phyloP scores from a whole-genome alignment of 352 stramenopile genomes.

The Phytophthora crassamura region DNA sequence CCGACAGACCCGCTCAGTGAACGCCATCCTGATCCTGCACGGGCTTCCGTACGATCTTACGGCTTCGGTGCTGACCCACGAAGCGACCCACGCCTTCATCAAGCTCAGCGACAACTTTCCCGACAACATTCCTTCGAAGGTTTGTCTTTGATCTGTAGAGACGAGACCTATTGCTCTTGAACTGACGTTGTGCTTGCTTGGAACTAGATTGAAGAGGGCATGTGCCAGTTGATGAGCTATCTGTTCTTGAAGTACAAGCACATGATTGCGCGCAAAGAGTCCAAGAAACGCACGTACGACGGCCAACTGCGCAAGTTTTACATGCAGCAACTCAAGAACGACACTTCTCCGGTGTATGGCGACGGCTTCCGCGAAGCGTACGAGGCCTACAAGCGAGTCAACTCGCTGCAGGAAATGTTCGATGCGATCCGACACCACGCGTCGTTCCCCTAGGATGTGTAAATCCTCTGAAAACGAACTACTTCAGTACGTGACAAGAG shows the following conservation, averaged over 20 bases:
- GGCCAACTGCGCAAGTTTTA: constrained; percentile 65
- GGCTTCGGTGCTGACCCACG: constrained; percentile 72
- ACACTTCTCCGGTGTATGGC: constrained; percentile 67
- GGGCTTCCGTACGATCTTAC: constrained; percentile 80
- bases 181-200: constrained; percentile 15
- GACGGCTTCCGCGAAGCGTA: constrained; percentile 72
- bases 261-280: constrained; percentile 47
- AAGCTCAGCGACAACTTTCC: constrained; percentile 77
- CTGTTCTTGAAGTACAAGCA: constrained; percentile 81
- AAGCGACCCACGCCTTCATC: constrained; percentile 80
- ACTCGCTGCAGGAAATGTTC: constrained; percentile 74
- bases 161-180: background rate
- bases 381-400: constrained; percentile 65
- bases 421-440: constrained; percentile 58
- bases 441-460: constrained; percentile 44
- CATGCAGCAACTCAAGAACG: constrained; percentile 67
- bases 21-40: constrained; percentile 75
- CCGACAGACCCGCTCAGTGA: constrained; percentile 66
- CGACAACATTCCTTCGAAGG: constrained; percentile 50
- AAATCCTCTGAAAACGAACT: background rate
- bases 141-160: constrained; percentile 9
- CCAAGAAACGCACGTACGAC: constrained; percentile 48
- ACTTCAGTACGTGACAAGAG: background rate
- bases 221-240: constrained; percentile 83
- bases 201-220: constrained; percentile 57